A percentile compares a stretch with the other conserved stretches of the same genome.
Conservation (phyloP, 2,329 filamentous ascomycete species). For the Sphaerulina vaccinii region DNA sequence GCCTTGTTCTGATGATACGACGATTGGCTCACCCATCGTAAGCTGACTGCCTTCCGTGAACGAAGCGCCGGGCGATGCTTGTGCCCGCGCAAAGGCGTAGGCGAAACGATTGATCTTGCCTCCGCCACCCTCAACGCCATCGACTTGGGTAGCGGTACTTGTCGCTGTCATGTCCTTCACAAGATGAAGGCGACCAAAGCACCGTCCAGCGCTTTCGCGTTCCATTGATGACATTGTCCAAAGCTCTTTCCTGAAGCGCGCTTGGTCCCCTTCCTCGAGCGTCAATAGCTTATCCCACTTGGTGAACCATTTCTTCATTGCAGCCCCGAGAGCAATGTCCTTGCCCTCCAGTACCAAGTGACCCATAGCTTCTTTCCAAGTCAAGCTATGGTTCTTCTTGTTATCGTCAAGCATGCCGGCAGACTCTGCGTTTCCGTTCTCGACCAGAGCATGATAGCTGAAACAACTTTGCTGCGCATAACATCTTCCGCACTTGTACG, state of each 20-base stretch:
- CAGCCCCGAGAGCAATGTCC: constrained; percentile 56
- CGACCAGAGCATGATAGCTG: constrained; percentile 86
- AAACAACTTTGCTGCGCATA: constrained; percentile 92
- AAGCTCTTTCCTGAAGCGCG: constrained; percentile 82
- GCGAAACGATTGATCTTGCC: constrained; percentile 87
- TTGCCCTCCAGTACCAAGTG: constrained; percentile 28
- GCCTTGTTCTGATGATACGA: constrained; percentile 92
- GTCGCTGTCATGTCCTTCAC: constrained; percentile 46
- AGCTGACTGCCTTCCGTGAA: constrained; percentile 86
- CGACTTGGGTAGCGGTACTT: constrained; percentile 22
- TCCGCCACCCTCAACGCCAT: constrained; percentile 42
- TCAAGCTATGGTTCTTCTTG: constrained; percentile 34
- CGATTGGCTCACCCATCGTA: constrained; percentile 81
- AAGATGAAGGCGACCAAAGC: constrained; percentile 84
- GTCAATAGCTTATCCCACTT: constrained; percentile 94
- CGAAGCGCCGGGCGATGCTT: constrained; percentile 59
- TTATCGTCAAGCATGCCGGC: constrained; percentile 73
- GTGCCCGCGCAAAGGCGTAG: constrained; percentile 74
- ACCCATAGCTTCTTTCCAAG: constrained; percentile 71
- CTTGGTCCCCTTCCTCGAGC: constrained; percentile 87
- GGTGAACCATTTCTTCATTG: constrained; percentile 78
- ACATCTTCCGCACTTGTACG: constrained; percentile 79
- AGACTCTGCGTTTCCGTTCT: constrained; percentile 75
- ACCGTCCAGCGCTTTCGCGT: constrained; percentile 82
- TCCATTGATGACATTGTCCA: constrained; percentile 95